phyloP scores from a whole-genome alignment of 352 stramenopile genomes.

The Globisporangium okanoganense region DNA sequence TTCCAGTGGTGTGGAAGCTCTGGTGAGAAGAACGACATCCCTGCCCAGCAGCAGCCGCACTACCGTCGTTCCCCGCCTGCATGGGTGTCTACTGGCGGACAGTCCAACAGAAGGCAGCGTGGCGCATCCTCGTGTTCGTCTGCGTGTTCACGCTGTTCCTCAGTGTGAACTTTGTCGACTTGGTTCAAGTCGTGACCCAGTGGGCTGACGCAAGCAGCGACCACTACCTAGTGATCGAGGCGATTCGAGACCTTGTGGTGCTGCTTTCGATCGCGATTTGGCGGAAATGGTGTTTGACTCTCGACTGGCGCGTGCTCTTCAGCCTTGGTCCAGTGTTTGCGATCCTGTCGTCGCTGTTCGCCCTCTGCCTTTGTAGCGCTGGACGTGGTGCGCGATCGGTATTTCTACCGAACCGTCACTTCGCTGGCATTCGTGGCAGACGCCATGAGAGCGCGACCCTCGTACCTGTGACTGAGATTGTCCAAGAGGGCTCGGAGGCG shows the following conservation, averaged over 20 bases:
- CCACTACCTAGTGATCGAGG: constrained; percentile 20
- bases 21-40: constrained; percentile 20
- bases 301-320: constrained; percentile 35
- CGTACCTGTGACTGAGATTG: constrained; percentile 55
- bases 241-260: constrained; percentile 19
- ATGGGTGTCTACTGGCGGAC: constrained; percentile 30
- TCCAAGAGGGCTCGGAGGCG: constrained; percentile 46
- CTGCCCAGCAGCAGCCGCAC: neutral
- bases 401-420: constrained; percentile 28
- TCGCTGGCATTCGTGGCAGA: constrained; percentile 19
- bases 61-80: constrained; percentile 21
- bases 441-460: constrained; percentile 20
- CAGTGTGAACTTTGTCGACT: constrained; percentile 26
- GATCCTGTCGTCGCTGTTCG: constrained; percentile 26
- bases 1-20: constrained; percentile 29
- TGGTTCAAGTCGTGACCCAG: constrained; percentile 13
- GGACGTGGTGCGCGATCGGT: constrained; percentile 23
- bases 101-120: constrained; percentile 50
- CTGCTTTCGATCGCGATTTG: constrained; percentile 27
- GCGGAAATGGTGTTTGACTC: constrained; percentile 41
- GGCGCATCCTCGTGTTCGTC: constrained; percentile 36
- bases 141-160: constrained; percentile 41
- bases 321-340: constrained; percentile 19
- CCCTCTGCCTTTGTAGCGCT: constrained; percentile 22
- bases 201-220: constrained; percentile 23